Conservation (phyloP, 2,329 filamentous ascomycete genomes). For the Penicillium thymicola region DNA sequence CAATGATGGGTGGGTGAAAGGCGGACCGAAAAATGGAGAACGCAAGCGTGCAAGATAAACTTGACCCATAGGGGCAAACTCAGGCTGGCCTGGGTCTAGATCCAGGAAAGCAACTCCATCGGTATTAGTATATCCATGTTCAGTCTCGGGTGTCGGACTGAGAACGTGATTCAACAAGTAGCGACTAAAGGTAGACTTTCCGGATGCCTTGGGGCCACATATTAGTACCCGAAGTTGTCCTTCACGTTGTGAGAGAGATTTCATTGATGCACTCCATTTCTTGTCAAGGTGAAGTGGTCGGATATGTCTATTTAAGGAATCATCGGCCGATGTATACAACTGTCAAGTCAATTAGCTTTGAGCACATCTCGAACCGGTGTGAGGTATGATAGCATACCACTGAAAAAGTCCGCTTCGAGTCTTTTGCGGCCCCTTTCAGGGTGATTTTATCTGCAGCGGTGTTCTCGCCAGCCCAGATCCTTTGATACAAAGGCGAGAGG, state of each 20-base stretch:
- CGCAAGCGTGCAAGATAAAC: slow-evolving; percentile 55
- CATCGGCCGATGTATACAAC: slow-evolving; percentile 44
- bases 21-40: slow-evolving; percentile 53
- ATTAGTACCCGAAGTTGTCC: slow-evolving; percentile 46
- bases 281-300: slow-evolving; percentile 44
- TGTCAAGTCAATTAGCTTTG: slow-evolving; percentile 23
- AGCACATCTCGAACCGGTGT: neutral
- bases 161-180: slow-evolving; percentile 56
- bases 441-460: slow-evolving; percentile 34
- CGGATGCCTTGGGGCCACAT: slow-evolving; percentile 55
- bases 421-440: slow-evolving; percentile 25
- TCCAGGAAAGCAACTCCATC: slow-evolving; percentile 55
- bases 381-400: slow-evolving; percentile 32
- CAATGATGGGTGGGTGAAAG: slow-evolving; percentile 51
- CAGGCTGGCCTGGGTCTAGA: slow-evolving; percentile 58
- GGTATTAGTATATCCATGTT: slow-evolving; percentile 28
- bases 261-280: slow-evolving; percentile 45
- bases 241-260: slow-evolving; percentile 41
- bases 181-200: slow-evolving; percentile 59
- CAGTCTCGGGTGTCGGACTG: slow-evolving; percentile 35
- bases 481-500: slow-evolving; percentile 52
- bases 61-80: slow-evolving; percentile 58
- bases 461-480: slow-evolving; percentile 49
- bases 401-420: slow-evolving; percentile 38
- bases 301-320: slow-evolving; percentile 41